Evolutionary conservation across 2,329 filamentous ascomycete genomes (phyloP).

Genomic region (Clonostachys rhizophaga): DNA sequence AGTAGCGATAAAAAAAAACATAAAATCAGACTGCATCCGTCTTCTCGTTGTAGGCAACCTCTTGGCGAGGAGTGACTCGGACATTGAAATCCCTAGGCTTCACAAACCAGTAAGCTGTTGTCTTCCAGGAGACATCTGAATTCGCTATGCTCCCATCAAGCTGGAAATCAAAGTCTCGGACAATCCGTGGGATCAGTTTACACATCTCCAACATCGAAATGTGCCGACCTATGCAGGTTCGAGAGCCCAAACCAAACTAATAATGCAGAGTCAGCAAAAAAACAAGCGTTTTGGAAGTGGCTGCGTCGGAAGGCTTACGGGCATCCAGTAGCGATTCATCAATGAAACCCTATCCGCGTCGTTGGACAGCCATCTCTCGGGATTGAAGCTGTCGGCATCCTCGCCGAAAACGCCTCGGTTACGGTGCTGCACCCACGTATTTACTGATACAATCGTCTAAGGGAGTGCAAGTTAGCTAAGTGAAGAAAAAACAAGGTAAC

Average conservation of each 20-base stretch:
- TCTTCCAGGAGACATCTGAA: neutral
- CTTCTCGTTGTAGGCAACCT: no score
- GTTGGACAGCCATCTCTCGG: constrained; percentile 32
- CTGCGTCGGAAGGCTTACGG: constrained; percentile 10
- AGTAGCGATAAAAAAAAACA: no score
- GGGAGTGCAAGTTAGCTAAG: neutral
- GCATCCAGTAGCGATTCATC: constrained; percentile 20
- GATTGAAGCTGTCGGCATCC: constrained; percentile 25
- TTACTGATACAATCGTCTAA: constrained; percentile 24
- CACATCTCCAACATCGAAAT: constrained; percentile 36
- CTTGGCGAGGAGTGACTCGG: no score
- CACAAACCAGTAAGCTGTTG: constrained; percentile 1
- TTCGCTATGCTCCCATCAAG: constrained; percentile 4
- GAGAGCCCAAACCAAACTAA: constrained; percentile 31
- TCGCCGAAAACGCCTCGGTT: constrained; percentile 22
- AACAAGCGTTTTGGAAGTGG: neutral
- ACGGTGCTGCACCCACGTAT: constrained; percentile 26
- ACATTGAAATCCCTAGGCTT: constrained; percentile 2
- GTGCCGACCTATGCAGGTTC: constrained; percentile 37
- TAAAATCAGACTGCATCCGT: no score
- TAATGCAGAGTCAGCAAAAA: neutral
- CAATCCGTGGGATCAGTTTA: constrained; percentile 31
- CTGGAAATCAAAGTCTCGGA: constrained; percentile 24
- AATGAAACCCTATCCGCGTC: constrained; percentile 13
- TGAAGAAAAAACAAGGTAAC: neutral